phyloP scores from a whole-genome alignment of 2,329 filamentous ascomycete genomes.

The Xylaria sp. region DNA sequence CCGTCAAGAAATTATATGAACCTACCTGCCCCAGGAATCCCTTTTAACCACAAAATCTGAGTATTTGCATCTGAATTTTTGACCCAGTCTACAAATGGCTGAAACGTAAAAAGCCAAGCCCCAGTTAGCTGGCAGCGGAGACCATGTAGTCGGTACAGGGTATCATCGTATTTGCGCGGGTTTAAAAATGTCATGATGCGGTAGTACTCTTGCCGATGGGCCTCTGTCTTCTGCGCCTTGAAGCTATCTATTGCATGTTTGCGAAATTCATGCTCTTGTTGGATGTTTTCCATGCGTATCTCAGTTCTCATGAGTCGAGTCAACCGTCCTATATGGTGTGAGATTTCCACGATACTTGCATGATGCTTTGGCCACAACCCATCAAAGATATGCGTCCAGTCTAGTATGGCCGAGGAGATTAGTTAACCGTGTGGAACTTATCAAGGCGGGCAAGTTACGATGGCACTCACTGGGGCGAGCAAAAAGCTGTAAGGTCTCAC shows the following conservation, averaged over 20 bases:
- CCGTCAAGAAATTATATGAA: no score
- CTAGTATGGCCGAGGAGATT: constrained; percentile 30
- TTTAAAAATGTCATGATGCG: constrained; percentile 7
- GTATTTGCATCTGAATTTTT: constrained; percentile 4
- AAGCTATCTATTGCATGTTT: constrained; percentile 24
- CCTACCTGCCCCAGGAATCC: constrained; percentile 40
- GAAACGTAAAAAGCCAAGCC: background rate
- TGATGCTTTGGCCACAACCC: constrained; percentile 47
- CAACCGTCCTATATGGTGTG: constrained; percentile 32
- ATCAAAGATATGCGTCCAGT: constrained; percentile 46
- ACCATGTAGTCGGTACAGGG: background rate
- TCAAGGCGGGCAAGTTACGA: background rate
- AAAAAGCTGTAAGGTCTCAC: constrained; percentile 40
- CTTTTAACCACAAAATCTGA: constrained; percentile 40
- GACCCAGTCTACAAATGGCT: constrained; percentile 31
- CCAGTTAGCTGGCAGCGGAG: constrained; percentile 6
- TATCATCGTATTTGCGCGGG: background rate
- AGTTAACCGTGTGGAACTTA: background rate
- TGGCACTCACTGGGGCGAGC: background rate
- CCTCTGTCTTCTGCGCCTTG: constrained; percentile 27
- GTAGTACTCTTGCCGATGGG: constrained; percentile 4
- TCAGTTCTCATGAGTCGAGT: constrained; percentile 35
- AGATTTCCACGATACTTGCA: constrained; percentile 39
- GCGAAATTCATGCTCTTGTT: constrained; percentile 36
- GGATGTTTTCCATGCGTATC: constrained; percentile 38